These are phyloP conservation scores for Cyclostephanos tholiformis DNA, from an alignment of 108 stramenopile genomes.

Conservation along the genomic window DNA sequence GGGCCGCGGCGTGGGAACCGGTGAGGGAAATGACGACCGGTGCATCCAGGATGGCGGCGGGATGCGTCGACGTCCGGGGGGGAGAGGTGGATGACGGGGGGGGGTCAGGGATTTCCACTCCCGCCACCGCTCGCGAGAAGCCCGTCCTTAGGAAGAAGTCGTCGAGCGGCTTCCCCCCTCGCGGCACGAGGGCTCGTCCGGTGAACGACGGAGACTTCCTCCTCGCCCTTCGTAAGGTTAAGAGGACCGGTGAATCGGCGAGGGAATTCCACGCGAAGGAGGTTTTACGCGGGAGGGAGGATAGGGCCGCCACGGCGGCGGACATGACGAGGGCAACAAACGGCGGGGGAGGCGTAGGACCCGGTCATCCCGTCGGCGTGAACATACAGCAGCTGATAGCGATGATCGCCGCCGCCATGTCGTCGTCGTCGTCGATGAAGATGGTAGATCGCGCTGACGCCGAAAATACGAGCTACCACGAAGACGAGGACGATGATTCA, in stretches of 20 bases:
- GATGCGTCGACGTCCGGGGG: slow-evolving; percentile 1
- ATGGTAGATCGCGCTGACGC: not conserved
- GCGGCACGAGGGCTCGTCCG: slow-evolving; percentile 60
- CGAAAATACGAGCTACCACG: not conserved
- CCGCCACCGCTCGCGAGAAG: not conserved
- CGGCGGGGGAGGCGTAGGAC: not conserved
- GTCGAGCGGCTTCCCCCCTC: slow-evolving; percentile 46
- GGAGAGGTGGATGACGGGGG: not conserved
- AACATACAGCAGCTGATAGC: slow-evolving; percentile 45
- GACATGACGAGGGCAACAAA: slow-evolving; percentile 25
- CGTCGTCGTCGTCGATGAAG: slow-evolving; percentile 25
- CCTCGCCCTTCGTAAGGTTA: slow-evolving; percentile 72
- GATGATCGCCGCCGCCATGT: slow-evolving; percentile 21
- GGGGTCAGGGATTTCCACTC: slow-evolving; percentile 3
- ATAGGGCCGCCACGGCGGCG: slow-evolving; percentile 24
- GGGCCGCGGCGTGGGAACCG: slow-evolving; percentile 89
- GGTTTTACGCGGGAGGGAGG: slow-evolving; percentile 37
- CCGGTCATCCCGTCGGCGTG: slow-evolving; percentile 1
- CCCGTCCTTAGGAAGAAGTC: slow-evolving; percentile 16
- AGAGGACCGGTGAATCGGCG: slow-evolving; percentile 79
- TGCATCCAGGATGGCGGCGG: slow-evolving; percentile 64
- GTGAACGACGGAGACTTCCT: slow-evolving; percentile 65
- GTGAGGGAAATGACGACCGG: slow-evolving; percentile 81
- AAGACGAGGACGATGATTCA: slow-evolving; percentile 24
- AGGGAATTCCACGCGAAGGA: slow-evolving; percentile 51